Evolutionary conservation across 495 filamentous ascomycete species (phyloP), one percentile per base, ranked within the genome.

Genomic region (Aspergillus sparsus): DNA sequence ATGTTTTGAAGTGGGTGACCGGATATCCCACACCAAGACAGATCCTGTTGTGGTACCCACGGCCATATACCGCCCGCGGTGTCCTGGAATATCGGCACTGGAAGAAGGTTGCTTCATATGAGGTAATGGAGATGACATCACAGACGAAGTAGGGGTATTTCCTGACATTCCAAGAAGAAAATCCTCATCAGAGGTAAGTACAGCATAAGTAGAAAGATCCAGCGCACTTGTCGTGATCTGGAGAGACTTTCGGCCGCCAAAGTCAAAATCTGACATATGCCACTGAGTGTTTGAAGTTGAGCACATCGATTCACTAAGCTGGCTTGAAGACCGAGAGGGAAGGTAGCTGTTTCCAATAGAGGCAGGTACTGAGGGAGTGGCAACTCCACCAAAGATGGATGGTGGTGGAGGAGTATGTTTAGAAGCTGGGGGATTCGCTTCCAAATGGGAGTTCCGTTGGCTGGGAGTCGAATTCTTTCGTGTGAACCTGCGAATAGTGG

Each of bases 11-110:
- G 77, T 66, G 61, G 89, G 77, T 4, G 84, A 81, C 46, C 94
- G 87, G 64, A 89, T 85, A 63, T 98, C 89, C 93, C 93, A 98
- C 2, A 97, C 67, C 32, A 92, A 76, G 15, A 98, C 78, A 49
- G 76, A 79, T 13, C 95, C 94, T n/a, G 76, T 85, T 44, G 83
- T 84, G 7, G 91, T 97, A 31, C 94, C 94, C 18, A 89, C 77
- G 10, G 91, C 90, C 41, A 98, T 65, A 18, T 95, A 84, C 21
- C 94, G 88, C 33, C 88, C 89, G 51, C 92, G 84, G 57, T 91
- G 88, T 11, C 94, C 94, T 27, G 94, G 93, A 46, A 96, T 81
- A 55, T 84, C 82, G 0, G 72, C 65, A 34, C 68, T 68, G 16
- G 75, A 74, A 0, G 71, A 64, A 16, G 75, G 70, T 31, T 74